Conservation (phyloP, 2,329 filamentous ascomycete genomes). For the Ophiostoma australiae region DNA sequence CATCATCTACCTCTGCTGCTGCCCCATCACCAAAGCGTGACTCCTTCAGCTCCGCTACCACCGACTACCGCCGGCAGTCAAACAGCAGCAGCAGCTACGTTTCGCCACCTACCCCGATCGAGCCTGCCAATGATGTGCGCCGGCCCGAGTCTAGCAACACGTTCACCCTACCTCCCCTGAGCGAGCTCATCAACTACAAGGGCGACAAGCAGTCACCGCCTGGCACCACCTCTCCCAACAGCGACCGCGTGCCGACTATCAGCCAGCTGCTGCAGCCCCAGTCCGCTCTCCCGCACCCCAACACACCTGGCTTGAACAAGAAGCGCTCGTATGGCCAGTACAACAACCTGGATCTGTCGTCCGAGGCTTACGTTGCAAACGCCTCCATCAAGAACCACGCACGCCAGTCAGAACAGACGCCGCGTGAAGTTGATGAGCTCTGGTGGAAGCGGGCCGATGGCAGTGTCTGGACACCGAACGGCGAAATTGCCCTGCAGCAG, state of each 20-base stretch:
- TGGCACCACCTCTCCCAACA: conserved; percentile 13
- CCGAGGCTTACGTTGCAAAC: conserved; percentile 19
- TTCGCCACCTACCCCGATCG: conserved; percentile 21
- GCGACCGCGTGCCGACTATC: conserved; percentile 26
- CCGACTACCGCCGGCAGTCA: conserved; percentile 23
- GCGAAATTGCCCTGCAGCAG: conserved; percentile 19
- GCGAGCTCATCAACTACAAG: conserved; percentile 27
- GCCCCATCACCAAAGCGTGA: conserved; percentile 24
- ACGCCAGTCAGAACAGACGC: conserved; percentile 22
- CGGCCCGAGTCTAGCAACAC: conserved; percentile 23
- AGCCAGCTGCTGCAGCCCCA: conserved; percentile 27
- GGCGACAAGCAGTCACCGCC: conserved; percentile 18
- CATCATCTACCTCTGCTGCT: conserved; percentile 1
- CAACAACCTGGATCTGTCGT: conserved; percentile 23
- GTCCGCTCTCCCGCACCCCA: conserved; percentile 18
- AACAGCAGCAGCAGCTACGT: conserved; percentile 24
- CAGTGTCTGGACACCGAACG: conserved; percentile 25
- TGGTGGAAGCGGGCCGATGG: conserved; percentile 29
- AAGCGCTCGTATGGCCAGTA: conserved; percentile 28
- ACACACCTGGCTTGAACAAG: conserved; percentile 18
- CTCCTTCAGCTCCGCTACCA: conserved; percentile 18
- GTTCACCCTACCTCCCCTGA: conserved; percentile 27
- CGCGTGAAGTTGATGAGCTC: conserved; percentile 24
- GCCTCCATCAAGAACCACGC: conserved; percentile 27
- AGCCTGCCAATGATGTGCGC: conserved; percentile 15